Conservation (phyloP, 2,329 filamentous ascomycete species). For the Teratosphaeria nubilosa region DNA sequence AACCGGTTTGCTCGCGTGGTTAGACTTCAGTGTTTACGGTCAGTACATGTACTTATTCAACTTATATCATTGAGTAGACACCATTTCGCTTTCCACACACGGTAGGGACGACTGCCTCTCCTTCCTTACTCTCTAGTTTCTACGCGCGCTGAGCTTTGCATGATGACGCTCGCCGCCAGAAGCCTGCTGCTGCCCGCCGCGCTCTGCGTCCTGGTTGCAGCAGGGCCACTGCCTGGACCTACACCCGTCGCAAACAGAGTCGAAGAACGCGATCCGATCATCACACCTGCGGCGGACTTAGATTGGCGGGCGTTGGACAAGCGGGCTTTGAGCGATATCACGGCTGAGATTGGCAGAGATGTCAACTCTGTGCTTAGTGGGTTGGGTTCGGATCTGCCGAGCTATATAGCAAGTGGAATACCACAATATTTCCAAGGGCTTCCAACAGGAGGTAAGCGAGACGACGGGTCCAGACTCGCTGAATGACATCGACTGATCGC, state of each 20-base stretch:
- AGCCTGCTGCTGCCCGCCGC: conserved; percentile 18
- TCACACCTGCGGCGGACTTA: conserved; percentile 39
- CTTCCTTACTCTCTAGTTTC: neutral
- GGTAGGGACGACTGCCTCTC: neutral
- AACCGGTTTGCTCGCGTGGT: neutral
- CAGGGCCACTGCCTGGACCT: conserved; percentile 11
- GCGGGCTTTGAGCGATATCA: conserved; percentile 28
- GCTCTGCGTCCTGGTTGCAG: conserved; percentile 15
- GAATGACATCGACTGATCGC: too few relatives aligned
- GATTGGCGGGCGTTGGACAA: conserved; percentile 8
- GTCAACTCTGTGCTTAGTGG: conserved; percentile 33
- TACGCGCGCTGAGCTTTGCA: neutral
- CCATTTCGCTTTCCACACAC: neutral
- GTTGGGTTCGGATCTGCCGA: conserved; percentile 47
- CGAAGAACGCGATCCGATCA: conserved; percentile 30
- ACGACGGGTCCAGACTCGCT: too few relatives aligned
- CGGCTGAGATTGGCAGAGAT: conserved; percentile 39
- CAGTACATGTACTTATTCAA: neutral
- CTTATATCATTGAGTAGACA: neutral
- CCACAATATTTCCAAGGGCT: conserved; percentile 59
- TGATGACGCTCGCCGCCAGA: conserved; percentile 5
- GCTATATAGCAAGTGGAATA: conserved; percentile 51
- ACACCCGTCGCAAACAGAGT: conserved; percentile 5
- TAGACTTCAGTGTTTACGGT: neutral
- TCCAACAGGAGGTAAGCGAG: conserved; percentile 35